Base-by-base conservation (phyloP, 2,329 filamentous ascomycete species). In the Ascochyta fabae region DNA sequence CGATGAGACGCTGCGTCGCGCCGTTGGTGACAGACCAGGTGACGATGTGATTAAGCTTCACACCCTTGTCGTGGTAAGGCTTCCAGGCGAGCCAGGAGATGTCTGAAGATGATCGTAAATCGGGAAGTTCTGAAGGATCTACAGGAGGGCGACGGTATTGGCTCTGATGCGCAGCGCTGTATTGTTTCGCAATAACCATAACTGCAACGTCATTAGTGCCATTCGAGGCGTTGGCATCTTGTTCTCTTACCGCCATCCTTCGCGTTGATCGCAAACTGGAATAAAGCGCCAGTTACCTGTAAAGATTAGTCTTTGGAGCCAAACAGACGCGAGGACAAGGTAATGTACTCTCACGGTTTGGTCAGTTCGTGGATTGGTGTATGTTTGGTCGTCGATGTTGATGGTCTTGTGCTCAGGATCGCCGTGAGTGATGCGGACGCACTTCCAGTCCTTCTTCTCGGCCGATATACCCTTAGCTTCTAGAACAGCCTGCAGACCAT, bases 41-140 rank as follows among this genome's bases (percentile, higher is more conserved):
- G 12, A 56, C 22, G 22, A 56, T 34, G 24, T 51, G 47, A n/a
- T 56, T 52, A 34, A 56, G 47, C 9, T 41, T 49, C 22, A 33
- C 12, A 4, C 41, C 46, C 39, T 42, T 55, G 3, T 49, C 46
- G 12, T 49, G 40, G n/a, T 40, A 34, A 9, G 52, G 52, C 22
- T 46, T 55, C 46, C 52, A 55, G 22, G 46, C 46, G 3, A 55
- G 35, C 46, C 52, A 55, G 23, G 41, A 24, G 22, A 55, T 45
- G 15, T 49, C 52, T 16, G 52, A 55, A 19, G 46, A 49, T 6
- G 41, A 49, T 19, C 46, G 41, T 3, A 55, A n/a, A 26, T 24
- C 35, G 0, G 52, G 46, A 8, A 55, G 22, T 2, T 49, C 26
- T 10, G 39, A 7, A 4, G 29, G 8, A 3, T 33, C 16, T 7